Base-by-base conservation (phyloP, 169 alveolate genomes). In the Plasmodium ovale region DNA sequence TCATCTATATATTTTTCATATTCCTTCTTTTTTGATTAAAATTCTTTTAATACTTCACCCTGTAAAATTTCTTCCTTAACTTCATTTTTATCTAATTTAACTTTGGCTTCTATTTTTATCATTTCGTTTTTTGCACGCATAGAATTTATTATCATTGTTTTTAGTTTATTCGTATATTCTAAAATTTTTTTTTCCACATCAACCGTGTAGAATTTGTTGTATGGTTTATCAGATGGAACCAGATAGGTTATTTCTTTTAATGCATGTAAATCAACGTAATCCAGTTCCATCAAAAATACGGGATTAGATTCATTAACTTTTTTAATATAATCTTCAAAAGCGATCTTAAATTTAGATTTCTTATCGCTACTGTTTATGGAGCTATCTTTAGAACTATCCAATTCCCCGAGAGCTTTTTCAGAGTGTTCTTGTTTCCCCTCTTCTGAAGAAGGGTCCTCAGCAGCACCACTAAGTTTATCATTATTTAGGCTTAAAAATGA, bases 141-240 rank as follows among this genome's bases (percentile, higher is more conserved):
- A 42, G 9, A 3, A 1, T 64, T 31, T 64, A 29, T 64, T 6
- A 64, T 64, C 56, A 64, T 19, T 14, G 4, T 51, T n/a, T 64
- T 5, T 64, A 64, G 33, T 64, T 0, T 64, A 64, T 64, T 14
- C 33, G 44, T 14, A 42, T 64, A 16, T 21, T 64, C 56, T 12
- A 16, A 12, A 23, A 64, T 21, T 64, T 64, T 64, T 31, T 31
- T 31, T 14, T 64, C 72, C n/a, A 31, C 23, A 14, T 64, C 27
- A n/a, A 29, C 72, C 25, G 21, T 31, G 72, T 64, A 64, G 35
- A 16, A 64, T 21, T 1, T 31, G 23, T 64, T 19, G n/a, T 64
- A 64, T 64, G 29, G 53, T 64, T 64, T 64, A n/a, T 51, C 72
- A 44, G 25, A 25, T 33, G 72, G 72, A 64, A 64, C 33, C 33